These are phyloP conservation scores for Pichia sporocuriosa DNA, from an alignment of 805 yeast species.

Conservation along the genomic window DNA sequence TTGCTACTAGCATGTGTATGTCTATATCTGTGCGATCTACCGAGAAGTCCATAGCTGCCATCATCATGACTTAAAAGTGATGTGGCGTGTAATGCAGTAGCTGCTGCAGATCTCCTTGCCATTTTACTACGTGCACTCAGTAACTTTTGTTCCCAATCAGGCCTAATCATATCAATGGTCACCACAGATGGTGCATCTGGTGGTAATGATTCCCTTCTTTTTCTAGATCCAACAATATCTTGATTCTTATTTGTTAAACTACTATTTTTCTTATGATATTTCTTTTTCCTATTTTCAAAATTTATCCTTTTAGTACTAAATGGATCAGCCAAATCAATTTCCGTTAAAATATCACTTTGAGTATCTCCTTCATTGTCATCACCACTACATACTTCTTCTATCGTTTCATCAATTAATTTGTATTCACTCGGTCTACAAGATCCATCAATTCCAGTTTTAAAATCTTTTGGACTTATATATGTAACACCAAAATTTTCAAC, in stretches of 20 bases:
- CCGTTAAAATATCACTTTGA: constrained; percentile 1
- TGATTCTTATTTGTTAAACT: not conserved
- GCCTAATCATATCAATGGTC: constrained; percentile 76
- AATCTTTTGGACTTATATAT: constrained; percentile 54
- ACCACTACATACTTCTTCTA: constrained; percentile 18
- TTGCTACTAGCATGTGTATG: constrained; percentile 55
- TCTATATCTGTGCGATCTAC: constrained; percentile 58
- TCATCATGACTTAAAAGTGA: constrained; percentile 47
- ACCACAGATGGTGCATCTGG: constrained; percentile 65
- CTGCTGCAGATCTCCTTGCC: constrained; percentile 87
- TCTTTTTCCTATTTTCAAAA: not conserved
- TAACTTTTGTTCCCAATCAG: constrained; percentile 84
- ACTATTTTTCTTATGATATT: not conserved
- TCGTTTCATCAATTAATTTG: constrained; percentile 17
- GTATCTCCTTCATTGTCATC: constrained; percentile 7
- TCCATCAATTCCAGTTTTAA: constrained; percentile 53
- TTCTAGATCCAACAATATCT: constrained; percentile 11
- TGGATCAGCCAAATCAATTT: constrained; percentile 8
- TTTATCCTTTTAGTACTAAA: constrained; percentile 2
- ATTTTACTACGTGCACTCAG: constrained; percentile 65
- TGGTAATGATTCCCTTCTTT: constrained; percentile 51
- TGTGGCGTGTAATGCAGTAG: constrained; percentile 87
- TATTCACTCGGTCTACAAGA: constrained; percentile 39
- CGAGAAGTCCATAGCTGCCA: constrained; percentile 19
- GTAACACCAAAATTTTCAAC: constrained; percentile 78